Base-by-base conservation (phyloP, 2,329 filamentous ascomycete genomes). In the Didymella glomerata region DNA sequence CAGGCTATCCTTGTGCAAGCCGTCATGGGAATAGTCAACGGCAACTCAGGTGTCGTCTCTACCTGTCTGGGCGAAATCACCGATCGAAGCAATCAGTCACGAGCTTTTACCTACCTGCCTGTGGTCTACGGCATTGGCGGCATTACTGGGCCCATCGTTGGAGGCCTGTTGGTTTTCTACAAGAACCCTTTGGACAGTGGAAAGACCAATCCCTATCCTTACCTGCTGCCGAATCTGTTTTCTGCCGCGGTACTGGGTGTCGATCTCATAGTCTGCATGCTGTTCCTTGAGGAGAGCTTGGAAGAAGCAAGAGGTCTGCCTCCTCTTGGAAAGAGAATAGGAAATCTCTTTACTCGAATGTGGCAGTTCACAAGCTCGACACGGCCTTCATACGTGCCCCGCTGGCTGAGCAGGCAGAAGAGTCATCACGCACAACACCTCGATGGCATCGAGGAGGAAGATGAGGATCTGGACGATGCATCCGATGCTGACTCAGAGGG, bases 61-160 rank as follows among this genome's bases (percentile, higher is more conserved):
- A 97, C 95, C 0, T 96, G 94, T 48, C 78, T 99, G 48, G 95
- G 95, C 40, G 95, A 99, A 77, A 90, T 99, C 51, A 99, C 95
- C 1, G 93, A 98, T 74, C 88, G 92, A 54, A 95, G 90, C 64
- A 99, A 99, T 76, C 95, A 99, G 82, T 95, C 92, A 71, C 86
- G 86, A 52, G 95, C 93, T 0, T 99, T 99, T 70, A 95, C 91
- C 1, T 99, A 97, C 80, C 82, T 99, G 41, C 95, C 95, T 0
- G 90, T 98, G 38, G 89, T 98, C n/a, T 99, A 99, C 77, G 94
- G 94, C 4, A 82, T 99, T 32, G 95, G 95, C 18, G 92, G 91
- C 42, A 97, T 99, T 61, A 95, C 93, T 0, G 95, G 95, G 0
- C 95, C 95, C 0, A 88, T 96, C 1, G 79, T 98, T n/a, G 95